A percentile compares a stretch with the other conserved stretches of the same genome.
Conservation (phyloP, 768 basidiomycete genomes). For the Floccularia luteovirens region DNA sequence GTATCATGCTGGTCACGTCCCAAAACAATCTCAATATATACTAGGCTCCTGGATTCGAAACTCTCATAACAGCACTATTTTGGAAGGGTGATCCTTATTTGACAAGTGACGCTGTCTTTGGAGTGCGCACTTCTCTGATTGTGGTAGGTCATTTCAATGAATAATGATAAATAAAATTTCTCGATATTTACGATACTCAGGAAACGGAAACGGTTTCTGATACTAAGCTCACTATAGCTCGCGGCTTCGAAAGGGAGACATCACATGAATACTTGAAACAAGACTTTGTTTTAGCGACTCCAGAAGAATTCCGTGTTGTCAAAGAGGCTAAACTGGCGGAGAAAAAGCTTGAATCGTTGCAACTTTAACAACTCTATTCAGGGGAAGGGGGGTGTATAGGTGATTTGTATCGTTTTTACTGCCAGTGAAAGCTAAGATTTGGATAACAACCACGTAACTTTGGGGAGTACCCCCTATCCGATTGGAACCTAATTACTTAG, state of each 20-base stretch:
- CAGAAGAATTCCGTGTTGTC: conserved; percentile 26
- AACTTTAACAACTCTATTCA: too few species aligned
- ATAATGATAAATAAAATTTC: neutral
- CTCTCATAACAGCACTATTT: conserved; percentile 70
- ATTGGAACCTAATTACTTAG: too few species aligned
- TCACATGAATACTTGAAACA: conserved; percentile 28
- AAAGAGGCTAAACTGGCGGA: too few species aligned
- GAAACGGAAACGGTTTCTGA: conserved; percentile 49
- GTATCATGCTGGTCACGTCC: neutral
- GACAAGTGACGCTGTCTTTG: conserved; percentile 71
- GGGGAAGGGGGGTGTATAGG: too few species aligned
- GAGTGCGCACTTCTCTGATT: conserved; percentile 71
- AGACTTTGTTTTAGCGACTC: conserved; percentile 35
- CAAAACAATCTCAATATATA: neutral
- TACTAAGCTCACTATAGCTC: conserved; percentile 42
- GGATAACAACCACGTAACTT: too few species aligned
- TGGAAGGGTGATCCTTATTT: conserved; percentile 63
- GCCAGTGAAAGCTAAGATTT: too few species aligned
- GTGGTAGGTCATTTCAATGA: conserved; percentile 42
- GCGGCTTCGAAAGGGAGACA: conserved; percentile 38
- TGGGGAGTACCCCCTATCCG: too few species aligned
- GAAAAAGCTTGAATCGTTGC: too few species aligned
- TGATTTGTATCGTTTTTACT: too few species aligned
- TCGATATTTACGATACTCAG: conserved; percentile 19
- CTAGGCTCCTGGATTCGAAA: conserved; percentile 64